These are phyloP conservation scores for Balansia obtecta DNA, from an alignment of 2,329 filamentous ascomycete species.

Conservation along the genomic window DNA sequence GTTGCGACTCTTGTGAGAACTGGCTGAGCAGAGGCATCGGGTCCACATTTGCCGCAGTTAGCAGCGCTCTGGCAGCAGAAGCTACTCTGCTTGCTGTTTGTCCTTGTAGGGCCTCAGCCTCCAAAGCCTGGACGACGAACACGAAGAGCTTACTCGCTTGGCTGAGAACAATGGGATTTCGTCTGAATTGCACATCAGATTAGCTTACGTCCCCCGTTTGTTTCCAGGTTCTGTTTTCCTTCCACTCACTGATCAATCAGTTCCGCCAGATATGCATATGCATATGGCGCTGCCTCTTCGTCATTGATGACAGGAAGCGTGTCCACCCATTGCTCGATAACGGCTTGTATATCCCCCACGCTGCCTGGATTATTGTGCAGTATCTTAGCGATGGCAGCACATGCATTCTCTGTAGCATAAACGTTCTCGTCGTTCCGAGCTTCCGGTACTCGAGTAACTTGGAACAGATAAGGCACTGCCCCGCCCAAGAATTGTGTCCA, in stretches of 20 bases:
- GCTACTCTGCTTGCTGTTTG: conserved; percentile 70
- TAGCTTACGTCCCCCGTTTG: conserved; percentile 10
- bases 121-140: conserved; percentile 76
- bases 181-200: conserved; percentile 38
- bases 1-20: conserved; percentile 69
- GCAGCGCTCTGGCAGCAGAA: conserved; percentile 62
- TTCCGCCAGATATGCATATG: conserved; percentile 82
- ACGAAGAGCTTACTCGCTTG: conserved; percentile 75
- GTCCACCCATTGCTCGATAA: conserved; percentile 77
- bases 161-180: conserved; percentile 68
- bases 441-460: conserved; percentile 68
- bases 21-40: conserved; percentile 62
- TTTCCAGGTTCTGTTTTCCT: background rate
- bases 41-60: conserved; percentile 62
- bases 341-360: conserved; percentile 61
- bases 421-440: conserved; percentile 85
- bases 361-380: conserved; percentile 76
- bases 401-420: conserved; percentile 95
- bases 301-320: conserved; percentile 89
- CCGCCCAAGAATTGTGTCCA: conserved; percentile 83
- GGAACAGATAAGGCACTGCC: conserved; percentile 71
- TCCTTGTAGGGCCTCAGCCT: conserved; percentile 80
- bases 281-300: conserved; percentile 93
- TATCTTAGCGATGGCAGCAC: conserved; percentile 92
- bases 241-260: conserved; percentile 85